Evolutionary conservation across 1,284 basidiomycete species (phyloP), one percentile per base, ranked within the genome.

Genomic region (Ustilago sp.): DNA sequence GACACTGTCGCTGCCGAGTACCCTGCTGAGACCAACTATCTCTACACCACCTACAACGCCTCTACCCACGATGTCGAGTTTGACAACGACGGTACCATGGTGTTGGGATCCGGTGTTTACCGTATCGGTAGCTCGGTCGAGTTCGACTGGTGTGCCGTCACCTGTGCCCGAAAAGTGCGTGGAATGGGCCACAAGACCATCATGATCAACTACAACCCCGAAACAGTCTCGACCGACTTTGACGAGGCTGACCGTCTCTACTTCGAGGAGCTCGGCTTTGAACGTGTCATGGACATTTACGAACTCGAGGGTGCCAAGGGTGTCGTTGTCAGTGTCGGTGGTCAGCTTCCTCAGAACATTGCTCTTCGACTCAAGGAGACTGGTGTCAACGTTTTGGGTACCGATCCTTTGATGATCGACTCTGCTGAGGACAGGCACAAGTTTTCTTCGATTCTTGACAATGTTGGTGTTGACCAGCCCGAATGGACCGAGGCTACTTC

Each of bases 181-280:
- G 91, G 92, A 75, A 93, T 95, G 90, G 95, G 95, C 85, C 92
- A 93, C 88, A 91, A 92, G 88, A 98, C 97, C 50, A 92, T 99
- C 88, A 99, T 99, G 96, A 90, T 99, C 90, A 99, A 99, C 89
- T 99, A 99, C 88, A 99, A 99, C 88, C 97, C 96, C 17, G 97
- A 99, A 88, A 99, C 97, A 4, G 97, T 99, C 65, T 97, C 94
- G 7, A 99, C 97, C 67, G 97, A 99, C 87, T 99, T 96, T 87
- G 97, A 99, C 86, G 97, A 99, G 88, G 97, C 97, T 23, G 96
- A 99, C 85, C 89, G 97, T 68, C 89, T 99, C 60, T 99, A 99
- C 90, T 99, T 99, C 85, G 97, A 99, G 87, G 96, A 98, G 87
- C 90, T 99, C 66, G 94, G 95, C 63, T 98, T 91, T 87, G 97